Conservation (phyloP, 116 monocot genomes). For the Trichopus zeylanicus region DNA sequence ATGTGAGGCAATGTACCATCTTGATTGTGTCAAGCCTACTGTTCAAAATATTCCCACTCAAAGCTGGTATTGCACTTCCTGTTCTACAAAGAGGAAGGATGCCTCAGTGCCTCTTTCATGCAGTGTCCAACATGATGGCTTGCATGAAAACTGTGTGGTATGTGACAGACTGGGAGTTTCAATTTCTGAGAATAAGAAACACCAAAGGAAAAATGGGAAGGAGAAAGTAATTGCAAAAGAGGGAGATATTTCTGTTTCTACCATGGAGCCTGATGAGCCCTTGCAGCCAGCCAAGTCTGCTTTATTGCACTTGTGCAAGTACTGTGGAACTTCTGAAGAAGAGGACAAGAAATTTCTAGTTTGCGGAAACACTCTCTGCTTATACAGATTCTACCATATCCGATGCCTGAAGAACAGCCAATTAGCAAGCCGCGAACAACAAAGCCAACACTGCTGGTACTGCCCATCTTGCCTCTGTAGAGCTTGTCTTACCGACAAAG, state of each 20-base stretch:
- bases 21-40: constrained; percentile 42
- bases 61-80: constrained; percentile 56
- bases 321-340: constrained; percentile 71
- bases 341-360: constrained; percentile 64
- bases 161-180: constrained; percentile 51
- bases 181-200: constrained; percentile 16
- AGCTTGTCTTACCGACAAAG: constrained; percentile 53
- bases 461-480: constrained; percentile 86
- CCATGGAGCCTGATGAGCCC: constrained; percentile 32
- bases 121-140: constrained; percentile 11
- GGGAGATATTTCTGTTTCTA: constrained; percentile 55
- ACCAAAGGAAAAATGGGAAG: constrained; percentile 9
- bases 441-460: constrained; percentile 60
- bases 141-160: constrained; percentile 59
- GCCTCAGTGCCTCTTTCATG: constrained; percentile 1
- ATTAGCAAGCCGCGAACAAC: constrained; percentile 45
- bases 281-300: constrained; percentile 43
- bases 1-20: constrained; percentile 58
- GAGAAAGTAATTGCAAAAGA: constrained; percentile 6
- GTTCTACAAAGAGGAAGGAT: constrained; percentile 14
- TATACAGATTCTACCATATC: constrained; percentile 83
- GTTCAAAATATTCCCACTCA: constrained; percentile 18
- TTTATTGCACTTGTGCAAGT: constrained; percentile 46
- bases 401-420: constrained; percentile 62
- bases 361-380: constrained; percentile 64